Evolutionary conservation across 345 rosid species (phyloP).

Genomic region (Gossypium stocksii): DNA sequence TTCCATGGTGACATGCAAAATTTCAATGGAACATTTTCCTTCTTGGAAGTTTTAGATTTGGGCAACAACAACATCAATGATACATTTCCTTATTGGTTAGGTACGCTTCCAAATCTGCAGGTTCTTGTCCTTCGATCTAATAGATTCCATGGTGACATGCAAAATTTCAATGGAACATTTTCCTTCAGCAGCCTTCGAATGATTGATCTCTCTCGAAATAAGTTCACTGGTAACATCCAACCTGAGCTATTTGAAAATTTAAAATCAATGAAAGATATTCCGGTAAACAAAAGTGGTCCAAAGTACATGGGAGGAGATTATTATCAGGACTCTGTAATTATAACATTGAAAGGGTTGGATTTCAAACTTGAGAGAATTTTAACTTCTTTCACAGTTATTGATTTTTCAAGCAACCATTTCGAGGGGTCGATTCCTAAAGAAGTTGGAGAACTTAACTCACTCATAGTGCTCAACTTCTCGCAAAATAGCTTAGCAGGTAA

Average conservation of each 20-base stretch:
- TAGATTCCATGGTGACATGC: neutral
- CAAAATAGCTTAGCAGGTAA: neutral
- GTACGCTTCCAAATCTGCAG: neutral
- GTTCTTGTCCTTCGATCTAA: neutral
- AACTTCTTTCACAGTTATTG: neutral
- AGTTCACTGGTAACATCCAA: neutral
- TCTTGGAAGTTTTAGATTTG: slow-evolving; percentile 9
- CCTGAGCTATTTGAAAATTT: neutral
- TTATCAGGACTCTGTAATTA: neutral
- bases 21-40: no score
- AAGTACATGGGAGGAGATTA: neutral
- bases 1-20: no score
- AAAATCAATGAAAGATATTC: neutral
- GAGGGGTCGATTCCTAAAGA: neutral
- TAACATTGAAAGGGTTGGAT: neutral
- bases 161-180: neutral
- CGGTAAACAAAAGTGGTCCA: neutral
- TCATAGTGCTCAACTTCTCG: neutral
- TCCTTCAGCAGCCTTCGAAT: neutral
- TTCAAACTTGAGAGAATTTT: neutral
- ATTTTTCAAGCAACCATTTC: neutral
- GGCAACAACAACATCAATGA: slow-evolving; percentile 16
- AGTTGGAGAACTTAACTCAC: neutral
- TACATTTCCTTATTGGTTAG: neutral
- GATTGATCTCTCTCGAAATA: neutral